phyloP scores from a whole-genome alignment of 495 filamentous ascomycete species.

The Penicillium canescens region DNA sequence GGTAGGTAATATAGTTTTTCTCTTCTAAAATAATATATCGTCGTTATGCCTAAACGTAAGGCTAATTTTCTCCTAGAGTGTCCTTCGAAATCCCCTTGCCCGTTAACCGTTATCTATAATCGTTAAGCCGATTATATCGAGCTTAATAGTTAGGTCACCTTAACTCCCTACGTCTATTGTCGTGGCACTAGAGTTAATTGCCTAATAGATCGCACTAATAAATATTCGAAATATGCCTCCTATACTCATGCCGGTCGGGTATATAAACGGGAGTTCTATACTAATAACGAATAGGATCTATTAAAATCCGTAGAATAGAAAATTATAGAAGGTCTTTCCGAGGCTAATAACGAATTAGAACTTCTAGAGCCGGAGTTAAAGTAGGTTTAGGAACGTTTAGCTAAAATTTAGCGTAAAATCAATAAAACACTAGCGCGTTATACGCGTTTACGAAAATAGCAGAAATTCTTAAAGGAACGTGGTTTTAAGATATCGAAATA shows the following conservation, averaged over 20 bases:
- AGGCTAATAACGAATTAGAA: neutral
- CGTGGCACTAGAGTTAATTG: neutral
- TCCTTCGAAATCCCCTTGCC: neutral
- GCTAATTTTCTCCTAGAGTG: neutral
- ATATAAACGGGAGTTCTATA: neutral
- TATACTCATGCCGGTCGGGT: neutral
- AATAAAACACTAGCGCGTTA: neutral
- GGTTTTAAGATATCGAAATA: conserved; percentile 2
- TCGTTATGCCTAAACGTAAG: neutral
- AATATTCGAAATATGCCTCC: neutral
- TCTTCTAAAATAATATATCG: too few relatives aligned
- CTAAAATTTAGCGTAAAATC: neutral
- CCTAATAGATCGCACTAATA: neutral
- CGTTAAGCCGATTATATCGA: neutral
- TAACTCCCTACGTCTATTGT: neutral
- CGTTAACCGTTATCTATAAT: neutral
- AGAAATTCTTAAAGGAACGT: neutral
- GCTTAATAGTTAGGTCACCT: neutral
- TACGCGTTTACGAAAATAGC: neutral
- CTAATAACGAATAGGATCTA: neutral
- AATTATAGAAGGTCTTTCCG: neutral
- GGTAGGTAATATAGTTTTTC: too few relatives aligned
- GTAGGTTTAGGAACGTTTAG: neutral
- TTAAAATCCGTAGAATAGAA: neutral
- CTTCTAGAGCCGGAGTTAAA: conserved; percentile 2